These are phyloP conservation scores for Oidiodendron maius DNA, from an alignment of 495 filamentous ascomycete species.

Conservation along the genomic window DNA sequence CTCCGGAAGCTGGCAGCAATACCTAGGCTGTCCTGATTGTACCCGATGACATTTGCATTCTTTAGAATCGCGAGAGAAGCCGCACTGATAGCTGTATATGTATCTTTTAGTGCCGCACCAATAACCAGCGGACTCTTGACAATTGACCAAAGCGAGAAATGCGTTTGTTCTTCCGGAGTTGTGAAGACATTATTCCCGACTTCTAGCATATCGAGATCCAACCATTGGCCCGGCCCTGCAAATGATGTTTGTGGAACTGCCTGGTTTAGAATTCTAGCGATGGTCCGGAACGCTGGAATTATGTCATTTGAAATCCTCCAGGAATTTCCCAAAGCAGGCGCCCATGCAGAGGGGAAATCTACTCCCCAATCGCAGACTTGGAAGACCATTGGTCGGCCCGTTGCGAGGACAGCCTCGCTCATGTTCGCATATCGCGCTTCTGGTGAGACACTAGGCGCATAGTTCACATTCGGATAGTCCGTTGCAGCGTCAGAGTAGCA, in stretches of 20 bases:
- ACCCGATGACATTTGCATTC: slow-evolving; percentile 51
- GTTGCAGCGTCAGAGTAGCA: slow-evolving; percentile 28
- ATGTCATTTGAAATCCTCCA: slow-evolving; percentile 51
- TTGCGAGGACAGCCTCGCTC: slow-evolving; percentile 25
- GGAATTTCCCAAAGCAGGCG: slow-evolving; percentile 45
- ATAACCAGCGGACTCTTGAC: slow-evolving; percentile 30
- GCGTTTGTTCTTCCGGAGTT: slow-evolving; percentile 29
- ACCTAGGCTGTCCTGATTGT: slow-evolving; percentile 52
- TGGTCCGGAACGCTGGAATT: slow-evolving; percentile 12
- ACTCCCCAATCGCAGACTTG: slow-evolving; percentile 35
- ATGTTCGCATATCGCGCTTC: slow-evolving; percentile 21
- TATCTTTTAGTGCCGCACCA: slow-evolving; percentile 34
- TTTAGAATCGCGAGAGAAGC: slow-evolving; percentile 45
- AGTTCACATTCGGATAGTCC: slow-evolving; percentile 34
- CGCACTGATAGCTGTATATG: slow-evolving; percentile 24
- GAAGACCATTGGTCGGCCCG: slow-evolving; percentile 28
- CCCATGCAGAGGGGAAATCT: slow-evolving; percentile 38
- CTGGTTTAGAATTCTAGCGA: slow-evolving; percentile 18
- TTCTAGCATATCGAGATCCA: slow-evolving; percentile 62
- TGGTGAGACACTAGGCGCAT: slow-evolving; percentile 23
- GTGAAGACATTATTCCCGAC: slow-evolving; percentile 56
- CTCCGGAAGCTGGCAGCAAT: slow-evolving; percentile 27
- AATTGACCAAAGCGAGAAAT: slow-evolving; percentile 33
- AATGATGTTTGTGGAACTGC: slow-evolving; percentile 18
- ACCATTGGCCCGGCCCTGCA: slow-evolving; percentile 23